phyloP scores from a whole-genome alignment of 352 stramenopile genomes.

The Phytophthora capsici region DNA sequence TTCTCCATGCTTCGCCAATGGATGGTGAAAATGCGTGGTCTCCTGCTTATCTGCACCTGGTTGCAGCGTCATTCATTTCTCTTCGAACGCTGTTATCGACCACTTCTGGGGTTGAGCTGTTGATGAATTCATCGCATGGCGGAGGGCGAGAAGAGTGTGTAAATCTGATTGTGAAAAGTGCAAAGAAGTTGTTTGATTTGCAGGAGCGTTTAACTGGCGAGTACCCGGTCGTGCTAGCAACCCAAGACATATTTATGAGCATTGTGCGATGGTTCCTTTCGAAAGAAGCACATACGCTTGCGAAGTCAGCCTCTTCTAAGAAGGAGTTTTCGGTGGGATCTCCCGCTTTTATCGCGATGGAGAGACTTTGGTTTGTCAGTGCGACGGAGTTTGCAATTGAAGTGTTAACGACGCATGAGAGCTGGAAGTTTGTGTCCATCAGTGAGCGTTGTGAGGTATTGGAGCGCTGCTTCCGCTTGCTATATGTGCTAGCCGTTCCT shows the following conservation, averaged over 20 bases:
- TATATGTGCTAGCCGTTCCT: constrained; percentile 54
- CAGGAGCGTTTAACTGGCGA: constrained; percentile 56
- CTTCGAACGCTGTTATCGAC: constrained; percentile 48
- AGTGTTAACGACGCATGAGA: constrained; percentile 65
- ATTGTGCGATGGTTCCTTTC: constrained; percentile 66
- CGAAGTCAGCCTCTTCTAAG: constrained; percentile 3
- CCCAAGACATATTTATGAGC: constrained; percentile 62
- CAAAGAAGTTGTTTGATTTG: constrained; percentile 69
- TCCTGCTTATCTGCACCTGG: constrained; percentile 49
- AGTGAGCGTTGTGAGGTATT: constrained; percentile 50
- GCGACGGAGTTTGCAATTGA: constrained; percentile 67
- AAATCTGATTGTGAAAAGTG: constrained; percentile 55
- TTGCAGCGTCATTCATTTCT: constrained; percentile 48
- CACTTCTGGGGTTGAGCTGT: constrained; percentile 43
- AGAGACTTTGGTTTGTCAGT: constrained; percentile 57
- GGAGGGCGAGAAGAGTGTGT: constrained; percentile 62
- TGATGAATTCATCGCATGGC: constrained; percentile 51
- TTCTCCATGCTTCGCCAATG: constrained; percentile 43
- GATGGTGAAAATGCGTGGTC: constrained; percentile 39
- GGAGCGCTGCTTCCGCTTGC: constrained; percentile 59
- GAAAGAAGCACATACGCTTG: constrained; percentile 45
- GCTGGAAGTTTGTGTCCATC: constrained; percentile 60
- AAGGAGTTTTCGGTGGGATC: constrained; percentile 6
- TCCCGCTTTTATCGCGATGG: constrained; percentile 30
- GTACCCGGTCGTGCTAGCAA: constrained; percentile 60